Base-by-base conservation (phyloP, 495 filamentous ascomycete species). In the Hypoxylon rickii region DNA sequence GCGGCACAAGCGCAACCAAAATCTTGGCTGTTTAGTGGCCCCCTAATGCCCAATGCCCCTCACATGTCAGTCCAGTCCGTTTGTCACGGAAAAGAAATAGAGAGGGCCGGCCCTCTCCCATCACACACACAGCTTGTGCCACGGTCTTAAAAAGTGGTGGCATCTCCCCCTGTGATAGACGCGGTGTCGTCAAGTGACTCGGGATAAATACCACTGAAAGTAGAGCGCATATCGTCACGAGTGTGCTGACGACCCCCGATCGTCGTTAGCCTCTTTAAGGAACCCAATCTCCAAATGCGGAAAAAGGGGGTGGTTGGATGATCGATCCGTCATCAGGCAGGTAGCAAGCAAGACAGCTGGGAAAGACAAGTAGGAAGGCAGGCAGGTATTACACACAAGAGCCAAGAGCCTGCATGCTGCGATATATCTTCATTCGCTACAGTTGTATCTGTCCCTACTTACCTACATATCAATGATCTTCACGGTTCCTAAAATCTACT, bases 1-100 rank as follows among this genome's bases (percentile, higher is more conserved):
- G 59, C 59, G 59, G 48, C 53, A 63, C 53, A 57, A 63, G 59
- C 59, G 59, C 59, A 48, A 63, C 52, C 48, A 56, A 62, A 51
- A 61, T 49, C 48, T 42, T 29, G 38, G 52, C 26, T 47, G 18
- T 37, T 57, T 13, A 57, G 19, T 62, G 58, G 59, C 36, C 33
- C 58, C 42, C 34, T 22, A 33, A n/a, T 55, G 32, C 42, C 48
- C 33, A 40, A 57, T 56, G 47, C 59, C 59, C 59, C 59, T 63
- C 59, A 57, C 59, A 63, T 63, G 53, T 39, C 53, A 57, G 37
- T 43, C 47, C 21, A 56, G 47, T 16, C 58, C 58, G 58, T 61
- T 56, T 54, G 52, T 62, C 58, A 62, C 58, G 52, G 26, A 20
- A 8, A 44, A 53, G 16, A 47, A 22, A 47, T 44, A 56, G 31